phyloP scores from a whole-genome alignment of 1,139 yeast species.

The Hansenula sp. region DNA sequence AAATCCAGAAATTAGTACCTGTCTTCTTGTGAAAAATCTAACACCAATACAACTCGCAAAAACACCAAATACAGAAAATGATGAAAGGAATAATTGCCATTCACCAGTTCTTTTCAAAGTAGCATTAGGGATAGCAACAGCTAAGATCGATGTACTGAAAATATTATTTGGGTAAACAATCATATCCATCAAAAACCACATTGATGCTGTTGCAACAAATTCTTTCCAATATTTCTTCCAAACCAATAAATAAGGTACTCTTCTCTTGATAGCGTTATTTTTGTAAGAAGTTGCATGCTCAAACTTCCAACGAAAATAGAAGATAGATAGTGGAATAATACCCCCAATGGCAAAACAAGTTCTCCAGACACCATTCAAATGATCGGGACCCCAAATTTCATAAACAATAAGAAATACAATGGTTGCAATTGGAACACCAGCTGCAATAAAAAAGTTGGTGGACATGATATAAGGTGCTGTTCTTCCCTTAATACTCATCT shows the following conservation, averaged over 20 bases:
- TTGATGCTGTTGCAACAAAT: constrained; percentile 39
- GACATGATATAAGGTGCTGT: constrained; percentile 42
- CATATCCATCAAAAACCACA: constrained; percentile 52
- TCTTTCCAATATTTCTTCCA: constrained; percentile 44
- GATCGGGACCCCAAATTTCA: constrained; percentile 33
- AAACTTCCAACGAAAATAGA: constrained; percentile 47
- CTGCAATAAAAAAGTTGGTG: constrained; percentile 46
- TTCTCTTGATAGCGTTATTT: constrained; percentile 39
- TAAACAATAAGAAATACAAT: constrained; percentile 44
- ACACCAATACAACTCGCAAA: constrained; percentile 40
- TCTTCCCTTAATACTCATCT: constrained; percentile 33
- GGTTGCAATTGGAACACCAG: constrained; percentile 51
- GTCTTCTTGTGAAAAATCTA: constrained; percentile 42
- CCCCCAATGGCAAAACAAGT: constrained; percentile 51
- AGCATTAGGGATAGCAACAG: constrained; percentile 9
- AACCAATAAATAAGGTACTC: constrained; percentile 45
- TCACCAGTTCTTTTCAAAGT: constrained; percentile 36
- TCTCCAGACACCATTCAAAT: constrained; percentile 37
- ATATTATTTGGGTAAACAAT: constrained; percentile 51
- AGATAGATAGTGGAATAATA: constrained; percentile 47
- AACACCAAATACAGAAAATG: constrained; percentile 45
- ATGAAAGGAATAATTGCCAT: constrained; percentile 43
- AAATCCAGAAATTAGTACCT: constrained; percentile 44
- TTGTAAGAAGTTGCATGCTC: constrained; percentile 45
- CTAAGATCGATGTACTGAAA: constrained; percentile 43